Evolutionary conservation across 306 rosid species (phyloP).

Genomic region (Vigna unguiculata): DNA sequence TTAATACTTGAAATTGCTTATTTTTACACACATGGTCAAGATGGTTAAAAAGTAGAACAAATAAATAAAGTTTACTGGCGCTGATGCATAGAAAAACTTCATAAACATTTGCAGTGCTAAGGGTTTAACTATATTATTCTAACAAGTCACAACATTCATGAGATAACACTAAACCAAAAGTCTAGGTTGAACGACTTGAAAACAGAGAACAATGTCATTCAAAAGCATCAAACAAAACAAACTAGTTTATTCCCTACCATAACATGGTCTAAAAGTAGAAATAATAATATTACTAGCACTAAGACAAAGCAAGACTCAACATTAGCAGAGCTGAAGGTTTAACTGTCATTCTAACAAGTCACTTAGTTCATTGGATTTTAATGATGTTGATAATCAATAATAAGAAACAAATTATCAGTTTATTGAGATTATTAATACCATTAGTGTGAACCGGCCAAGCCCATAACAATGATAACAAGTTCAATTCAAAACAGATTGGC

Average conservation of each 20-base stretch:
- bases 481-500: constrained; percentile 23
- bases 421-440: background rate
- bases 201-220: constrained; percentile 1
- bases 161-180: background rate
- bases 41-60: constrained; percentile 8
- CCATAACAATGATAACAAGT: constrained; percentile 18
- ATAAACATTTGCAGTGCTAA: constrained; percentile 6
- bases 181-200: no score
- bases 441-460: constrained; percentile 8
- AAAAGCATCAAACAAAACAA: constrained; percentile 16
- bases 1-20: no score
- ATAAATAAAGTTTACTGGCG: constrained; percentile 19
- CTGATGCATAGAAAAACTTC: background rate
- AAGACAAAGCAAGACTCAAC: background rate
- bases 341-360: constrained; percentile 25
- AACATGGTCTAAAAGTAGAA: constrained; percentile 25
- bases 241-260: no score
- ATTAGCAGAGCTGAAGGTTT: constrained; percentile 7
- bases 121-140: constrained; percentile 28
- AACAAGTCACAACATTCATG: constrained; percentile 15
- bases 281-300: constrained; percentile 10
- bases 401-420: constrained; percentile 27
- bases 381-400: background rate
- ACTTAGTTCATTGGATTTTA: constrained; percentile 34
- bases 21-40: background rate